These are phyloP conservation scores for Pythium aphanidermatum DNA, from an alignment of 352 stramenopile genomes.

Conservation along the genomic window DNA sequence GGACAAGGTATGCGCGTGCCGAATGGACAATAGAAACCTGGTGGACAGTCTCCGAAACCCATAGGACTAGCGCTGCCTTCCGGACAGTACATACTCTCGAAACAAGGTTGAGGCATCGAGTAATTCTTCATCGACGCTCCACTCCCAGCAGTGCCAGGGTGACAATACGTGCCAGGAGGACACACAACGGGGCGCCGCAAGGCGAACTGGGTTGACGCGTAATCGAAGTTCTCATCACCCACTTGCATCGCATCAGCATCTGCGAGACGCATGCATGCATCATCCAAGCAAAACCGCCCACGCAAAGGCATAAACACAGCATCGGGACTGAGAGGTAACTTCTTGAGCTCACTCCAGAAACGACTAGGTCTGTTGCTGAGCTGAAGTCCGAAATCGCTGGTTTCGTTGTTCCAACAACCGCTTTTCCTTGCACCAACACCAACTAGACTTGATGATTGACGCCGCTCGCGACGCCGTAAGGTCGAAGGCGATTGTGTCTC, in stretches of 20 bases:
- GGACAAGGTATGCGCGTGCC: constrained; percentile 85
- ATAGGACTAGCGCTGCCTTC: constrained; percentile 79
- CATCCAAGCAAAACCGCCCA: constrained; percentile 93
- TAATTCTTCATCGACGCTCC: constrained; percentile 85
- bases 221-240: constrained; percentile 81
- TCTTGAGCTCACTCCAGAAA: constrained; percentile 93
- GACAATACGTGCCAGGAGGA: constrained; percentile 85
- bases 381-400: constrained; percentile 93
- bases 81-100: constrained; percentile 89
- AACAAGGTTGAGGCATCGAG: constrained; percentile 81
- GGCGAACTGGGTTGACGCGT: constrained; percentile 61
- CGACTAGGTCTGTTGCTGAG: constrained; percentile 68
- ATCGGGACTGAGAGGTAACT: constrained; percentile 82
- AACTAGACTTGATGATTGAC: constrained; percentile 7
- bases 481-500: constrained; percentile 35
- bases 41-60: constrained; percentile 80
- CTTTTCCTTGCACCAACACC: constrained; percentile 67
- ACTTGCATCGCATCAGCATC: constrained; percentile 77
- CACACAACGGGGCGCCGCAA: constrained; percentile 84
- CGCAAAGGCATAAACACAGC: constrained; percentile 74
- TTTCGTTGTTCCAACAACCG: constrained; percentile 95
- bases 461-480: constrained; percentile 26
- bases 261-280: constrained; percentile 82
- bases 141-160: constrained; percentile 79
- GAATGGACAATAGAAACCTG: constrained; percentile 92